Evolutionary conservation across 202 grass and related monocot species (phyloP).

Genomic region (Schoenoplectus triqueter): DNA sequence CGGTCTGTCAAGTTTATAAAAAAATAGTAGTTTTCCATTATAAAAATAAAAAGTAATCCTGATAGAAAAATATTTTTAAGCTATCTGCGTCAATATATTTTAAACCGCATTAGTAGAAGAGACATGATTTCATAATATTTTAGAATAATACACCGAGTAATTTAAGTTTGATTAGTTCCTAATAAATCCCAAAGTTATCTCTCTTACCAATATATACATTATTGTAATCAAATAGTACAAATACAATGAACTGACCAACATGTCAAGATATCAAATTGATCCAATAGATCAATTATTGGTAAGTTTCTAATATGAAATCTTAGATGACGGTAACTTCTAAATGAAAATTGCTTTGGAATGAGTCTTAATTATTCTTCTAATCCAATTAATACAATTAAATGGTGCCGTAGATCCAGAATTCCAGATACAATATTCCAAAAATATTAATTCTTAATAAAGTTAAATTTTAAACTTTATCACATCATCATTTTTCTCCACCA

Average conservation of each 20-base stretch:
- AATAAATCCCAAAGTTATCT: background rate
- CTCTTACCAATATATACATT: background rate
- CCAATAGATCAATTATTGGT: constrained; percentile 2
- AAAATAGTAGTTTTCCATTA: background rate
- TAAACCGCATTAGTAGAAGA: background rate
- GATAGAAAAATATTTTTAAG: background rate
- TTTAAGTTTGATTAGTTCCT: background rate
- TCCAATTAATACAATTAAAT: constrained; percentile 23
- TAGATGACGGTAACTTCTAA: background rate
- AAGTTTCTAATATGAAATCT: constrained; percentile 16
- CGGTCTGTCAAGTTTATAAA: background rate
- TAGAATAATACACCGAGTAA: background rate
- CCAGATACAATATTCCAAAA: too few species aligned
- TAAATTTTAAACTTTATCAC: too few species aligned
- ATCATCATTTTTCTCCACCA: too few species aligned
- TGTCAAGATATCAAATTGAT: constrained; percentile 1
- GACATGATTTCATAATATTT: background rate
- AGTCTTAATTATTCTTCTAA: background rate
- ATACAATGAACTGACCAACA: background rate
- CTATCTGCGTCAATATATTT: background rate
- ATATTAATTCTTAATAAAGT: too few species aligned
- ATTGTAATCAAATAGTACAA: background rate
- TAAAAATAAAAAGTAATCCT: background rate
- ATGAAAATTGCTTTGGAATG: background rate
- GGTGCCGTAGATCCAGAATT: background rate